Conservation (phyloP, 257 asterid species). For the Jacaranda mimosifolia region DNA sequence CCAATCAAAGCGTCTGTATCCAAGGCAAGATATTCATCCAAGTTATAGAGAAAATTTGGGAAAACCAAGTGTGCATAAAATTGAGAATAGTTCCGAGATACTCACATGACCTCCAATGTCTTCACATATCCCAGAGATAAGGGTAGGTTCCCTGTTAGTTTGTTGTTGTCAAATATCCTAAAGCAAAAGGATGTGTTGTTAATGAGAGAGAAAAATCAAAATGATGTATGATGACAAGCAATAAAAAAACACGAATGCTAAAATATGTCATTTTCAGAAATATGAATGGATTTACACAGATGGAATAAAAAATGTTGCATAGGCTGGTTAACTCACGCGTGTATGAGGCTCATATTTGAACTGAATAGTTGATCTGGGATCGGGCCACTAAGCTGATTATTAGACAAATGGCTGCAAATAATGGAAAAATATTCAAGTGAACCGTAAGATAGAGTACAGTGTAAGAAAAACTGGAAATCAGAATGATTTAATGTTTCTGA, state of each 20-base stretch:
- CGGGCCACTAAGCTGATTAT: constrained; percentile 73
- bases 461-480: neutral
- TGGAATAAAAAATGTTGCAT: neutral
- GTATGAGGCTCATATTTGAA: constrained; percentile 71
- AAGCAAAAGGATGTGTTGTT: constrained; percentile 21
- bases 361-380: constrained; percentile 66
- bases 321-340: constrained; percentile 62
- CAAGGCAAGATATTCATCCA: constrained; percentile 32
- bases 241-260: neutral
- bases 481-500: neutral
- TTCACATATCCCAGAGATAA: constrained; percentile 60
- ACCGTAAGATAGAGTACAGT: neutral
- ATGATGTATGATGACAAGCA: neutral
- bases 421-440: neutral
- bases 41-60: neutral
- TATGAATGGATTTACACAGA: neutral
- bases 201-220: constrained; percentile 25
- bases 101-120: constrained; percentile 82
- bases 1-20: constrained; percentile 77
- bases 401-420: constrained; percentile 76
- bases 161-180: constrained; percentile 85
- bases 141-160: constrained; percentile 69
- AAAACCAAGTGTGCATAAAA: neutral
- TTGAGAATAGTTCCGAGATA: constrained; percentile 35
- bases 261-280: neutral